Base-by-base conservation (phyloP, 345 rosid genomes). In the Citrus cavaleriei region DNA sequence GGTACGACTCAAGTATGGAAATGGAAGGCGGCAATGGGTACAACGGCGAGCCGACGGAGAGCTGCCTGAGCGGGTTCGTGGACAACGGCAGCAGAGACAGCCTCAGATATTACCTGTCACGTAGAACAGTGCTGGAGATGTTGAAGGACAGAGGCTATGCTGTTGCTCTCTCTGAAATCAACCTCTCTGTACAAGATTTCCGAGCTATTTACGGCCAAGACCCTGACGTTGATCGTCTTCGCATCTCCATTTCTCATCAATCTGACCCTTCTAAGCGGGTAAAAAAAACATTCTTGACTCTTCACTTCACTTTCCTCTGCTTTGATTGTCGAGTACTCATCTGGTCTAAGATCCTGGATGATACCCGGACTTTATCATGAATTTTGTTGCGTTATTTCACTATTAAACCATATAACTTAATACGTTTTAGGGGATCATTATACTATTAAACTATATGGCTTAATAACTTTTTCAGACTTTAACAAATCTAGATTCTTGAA, bases 111-210 rank as follows among this genome's bases (percentile, higher is more conserved):
- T 93, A 81, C 80, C 90, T 93, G 19, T 83, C 98, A 1, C 85
- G 97, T 7, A 85, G 85, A 70, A 92, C 93, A n/a, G 87, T 85
- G 7, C 84, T 95, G 67, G 97, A 91, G 90, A 95, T 95, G 98
- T 86, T 95, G 42, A 84, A 78, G 51, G 98, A 95, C 77, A 86
- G 98, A 81, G 98, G 98, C 68, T 95, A 88, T 64, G 83, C 85
- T 25, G 89, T 90, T 19, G 82, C 95, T 73, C 9, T 16, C 80
- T 83, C 93, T n/a, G 98, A 93, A 61, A 86, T 90, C 74, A 77
- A 83, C 62, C 87, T 88, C 65, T 85, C 98, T n/a, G 89, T 95
- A 22, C 80, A 87, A 5, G 89, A 90, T 16, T 95, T 93, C 83
- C 90, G 94, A 32, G 80, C 85, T 35, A 78, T 83, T 75, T 70